Evolutionary conservation across 306 rosid species (phyloP).

Genomic region (Quercus rubra): DNA sequence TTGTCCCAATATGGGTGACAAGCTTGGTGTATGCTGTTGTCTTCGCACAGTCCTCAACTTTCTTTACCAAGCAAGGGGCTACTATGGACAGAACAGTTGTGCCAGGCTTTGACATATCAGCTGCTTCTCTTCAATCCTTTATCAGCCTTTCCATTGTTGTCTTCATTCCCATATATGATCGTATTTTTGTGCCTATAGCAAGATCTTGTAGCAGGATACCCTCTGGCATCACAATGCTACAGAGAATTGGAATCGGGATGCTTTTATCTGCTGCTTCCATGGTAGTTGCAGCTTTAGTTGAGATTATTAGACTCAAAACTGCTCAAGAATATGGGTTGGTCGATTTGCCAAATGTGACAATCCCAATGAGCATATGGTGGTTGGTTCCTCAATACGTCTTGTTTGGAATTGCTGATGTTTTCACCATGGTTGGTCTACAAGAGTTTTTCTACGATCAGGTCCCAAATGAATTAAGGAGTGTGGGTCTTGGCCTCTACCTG

Average conservation of each 20-base stretch:
- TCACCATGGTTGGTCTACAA: constrained; percentile 20
- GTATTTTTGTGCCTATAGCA: constrained; percentile 18
- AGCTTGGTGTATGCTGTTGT: constrained; percentile 32
- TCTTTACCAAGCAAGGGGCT: constrained; percentile 43
- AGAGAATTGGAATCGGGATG: constrained; percentile 28
- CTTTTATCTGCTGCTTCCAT: constrained; percentile 6
- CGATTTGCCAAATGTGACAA: constrained; percentile 15
- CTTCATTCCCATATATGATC: constrained; percentile 27
- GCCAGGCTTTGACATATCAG: constrained; percentile 10
- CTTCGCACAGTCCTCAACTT: constrained; percentile 32
- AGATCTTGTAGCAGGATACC: constrained; percentile 12
- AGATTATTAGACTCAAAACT: constrained; percentile 14
- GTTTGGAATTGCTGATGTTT: constrained; percentile 11
- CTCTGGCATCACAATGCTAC: constrained; percentile 27
- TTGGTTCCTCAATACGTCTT: constrained; percentile 12
- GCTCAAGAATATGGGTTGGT: constrained; percentile 11
- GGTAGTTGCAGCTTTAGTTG: constrained; percentile 29
- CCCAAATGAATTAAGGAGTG: constrained; percentile 19
- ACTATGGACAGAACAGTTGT: constrained; percentile 20
- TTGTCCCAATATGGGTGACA: constrained; percentile 42
- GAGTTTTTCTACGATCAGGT: constrained; percentile 28
- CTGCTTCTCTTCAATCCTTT: constrained; percentile 20
- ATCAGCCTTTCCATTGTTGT: constrained; percentile 3
- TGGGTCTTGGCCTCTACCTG: constrained; percentile 19
- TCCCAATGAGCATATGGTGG: constrained; percentile 37